Conservation (phyloP, 192 early-diverging fungal species). For the Pilaira anomala region DNA sequence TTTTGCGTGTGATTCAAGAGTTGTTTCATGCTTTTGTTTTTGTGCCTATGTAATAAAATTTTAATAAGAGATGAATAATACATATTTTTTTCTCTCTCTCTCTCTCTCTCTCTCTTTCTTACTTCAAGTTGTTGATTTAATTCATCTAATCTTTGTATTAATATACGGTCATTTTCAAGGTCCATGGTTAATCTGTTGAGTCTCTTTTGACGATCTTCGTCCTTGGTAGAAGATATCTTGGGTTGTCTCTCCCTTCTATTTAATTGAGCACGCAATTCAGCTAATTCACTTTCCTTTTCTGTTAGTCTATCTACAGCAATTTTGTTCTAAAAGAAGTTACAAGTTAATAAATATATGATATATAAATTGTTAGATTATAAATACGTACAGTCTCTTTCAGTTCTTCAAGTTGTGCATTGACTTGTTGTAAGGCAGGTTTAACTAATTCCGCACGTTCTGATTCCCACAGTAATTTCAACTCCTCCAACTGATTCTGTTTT, state of each 20-base stretch:
- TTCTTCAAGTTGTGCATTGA: constrained; percentile 26
- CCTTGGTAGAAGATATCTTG: not conserved
- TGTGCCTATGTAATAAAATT: constrained; percentile 28
- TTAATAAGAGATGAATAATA: constrained; percentile 6
- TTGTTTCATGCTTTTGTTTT: constrained; percentile 32
- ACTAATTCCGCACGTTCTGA: constrained; percentile 28
- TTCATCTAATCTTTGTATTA: constrained; percentile 38
- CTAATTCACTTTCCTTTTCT: constrained; percentile 34
- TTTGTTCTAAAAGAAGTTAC: constrained; percentile 17
- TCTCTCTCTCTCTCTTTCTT: too few relatives aligned
- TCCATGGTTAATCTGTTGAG: constrained; percentile 35
- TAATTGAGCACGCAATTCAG: constrained; percentile 22
- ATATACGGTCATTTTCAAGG: constrained; percentile 30
- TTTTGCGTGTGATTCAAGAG: constrained; percentile 23
- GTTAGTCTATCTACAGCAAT: constrained; percentile 20
- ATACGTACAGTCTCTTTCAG: constrained; percentile 26
- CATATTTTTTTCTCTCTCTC: too few relatives aligned
- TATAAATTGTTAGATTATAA: not conserved
- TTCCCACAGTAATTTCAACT: constrained; percentile 13
- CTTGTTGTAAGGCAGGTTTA: constrained; percentile 34
- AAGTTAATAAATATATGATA: not conserved
- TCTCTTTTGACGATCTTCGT: constrained; percentile 26
- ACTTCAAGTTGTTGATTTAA: constrained; percentile 35
- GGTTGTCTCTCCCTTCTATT: constrained; percentile 21
- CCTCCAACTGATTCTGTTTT: constrained; percentile 23